Evolutionary conservation across 495 filamentous ascomycete genomes (phyloP).

Genomic region (Venustampulla echinocandica): DNA sequence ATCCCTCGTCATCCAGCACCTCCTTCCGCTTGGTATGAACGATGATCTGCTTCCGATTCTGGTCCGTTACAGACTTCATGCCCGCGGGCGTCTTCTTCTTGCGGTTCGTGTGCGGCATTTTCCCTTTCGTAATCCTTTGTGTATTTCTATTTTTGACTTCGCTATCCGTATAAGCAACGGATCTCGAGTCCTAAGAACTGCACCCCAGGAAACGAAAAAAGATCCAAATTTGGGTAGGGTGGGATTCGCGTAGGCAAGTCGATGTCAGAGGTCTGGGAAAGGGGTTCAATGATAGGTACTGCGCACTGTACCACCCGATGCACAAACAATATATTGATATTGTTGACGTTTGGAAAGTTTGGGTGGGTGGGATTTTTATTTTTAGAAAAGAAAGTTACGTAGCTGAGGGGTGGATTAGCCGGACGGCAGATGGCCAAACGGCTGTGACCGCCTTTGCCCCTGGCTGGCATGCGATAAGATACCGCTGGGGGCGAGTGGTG

Average conservation of each 20-base stretch:
- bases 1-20: slow-evolving; percentile 43
- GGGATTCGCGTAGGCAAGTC: background rate
- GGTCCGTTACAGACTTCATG: background rate
- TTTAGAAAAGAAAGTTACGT: background rate
- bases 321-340: slow-evolving; percentile 2
- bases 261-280: background rate
- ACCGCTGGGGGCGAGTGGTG: too few relatives aligned
- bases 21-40: slow-evolving; percentile 35
- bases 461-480: too few relatives aligned
- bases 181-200: background rate
- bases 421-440: background rate
- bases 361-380: background rate
- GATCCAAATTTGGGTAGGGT: background rate
- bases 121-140: background rate
- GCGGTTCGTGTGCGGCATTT: slow-evolving; percentile 42
- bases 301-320: background rate
- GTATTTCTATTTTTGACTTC: background rate
- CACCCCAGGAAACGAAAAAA: background rate
- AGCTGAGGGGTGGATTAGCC: background rate
- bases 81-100: slow-evolving; percentile 24
- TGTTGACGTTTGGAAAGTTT: background rate
- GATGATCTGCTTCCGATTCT: slow-evolving; percentile 13
- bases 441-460: background rate
- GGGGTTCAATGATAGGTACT: background rate
- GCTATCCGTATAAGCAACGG: background rate